Base-by-base conservation (phyloP, 495 filamentous ascomycete species). In the Corynascus novoguineensis region DNA sequence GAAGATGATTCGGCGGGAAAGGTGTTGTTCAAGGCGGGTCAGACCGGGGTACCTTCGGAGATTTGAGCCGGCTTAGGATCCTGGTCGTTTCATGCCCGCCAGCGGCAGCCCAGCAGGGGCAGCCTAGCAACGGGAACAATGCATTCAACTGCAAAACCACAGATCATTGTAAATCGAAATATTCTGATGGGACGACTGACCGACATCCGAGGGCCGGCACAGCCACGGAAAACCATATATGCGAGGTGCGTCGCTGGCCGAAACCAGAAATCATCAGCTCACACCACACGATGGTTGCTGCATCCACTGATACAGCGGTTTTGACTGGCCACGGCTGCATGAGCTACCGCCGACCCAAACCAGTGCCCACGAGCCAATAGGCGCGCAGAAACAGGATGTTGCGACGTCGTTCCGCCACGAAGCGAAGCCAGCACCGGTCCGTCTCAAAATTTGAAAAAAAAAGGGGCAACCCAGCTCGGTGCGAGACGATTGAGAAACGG, bases 21-120 rank as follows among this genome's bases (percentile, higher is more conserved):
- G 10, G 35, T 47, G 40, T 41, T 48, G 53, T 51, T 56, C 35
- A 50, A 47, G 46, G 51, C 29, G 41, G 49, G 29, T 45, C n/a
- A n/a, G n/a, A n/a, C n/a, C n/a, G n/a, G 41, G 50, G 48, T 29
- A 53, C 49, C 28, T 35, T 49, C 53, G 53, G 59, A 57, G 44
- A 61, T 57, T 61, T 61, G 58, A 46, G 42, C 41, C 17, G 47
- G 46, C 12, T 47, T 35, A n/a, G 45, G 54, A 17, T 5, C 21
- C 37, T 41, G 37, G 35, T 5, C n/a, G 54, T 34, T 55, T 34
- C 40, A 57, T 51, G 47, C 55, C 9, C 44, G 41, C 29, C 37
- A 24, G 27, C 46, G 31, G 7, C 34, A 19, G 5, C 11, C n/a
- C 19, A 19, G 14, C 21, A 37, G 31, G 48, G 48, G 12, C 5